A percentile compares a stretch with the other conserved stretches of the same genome.
Conservation (phyloP, 2,329 filamentous ascomycete genomes). For the Akanthomyces muscarius region DNA sequence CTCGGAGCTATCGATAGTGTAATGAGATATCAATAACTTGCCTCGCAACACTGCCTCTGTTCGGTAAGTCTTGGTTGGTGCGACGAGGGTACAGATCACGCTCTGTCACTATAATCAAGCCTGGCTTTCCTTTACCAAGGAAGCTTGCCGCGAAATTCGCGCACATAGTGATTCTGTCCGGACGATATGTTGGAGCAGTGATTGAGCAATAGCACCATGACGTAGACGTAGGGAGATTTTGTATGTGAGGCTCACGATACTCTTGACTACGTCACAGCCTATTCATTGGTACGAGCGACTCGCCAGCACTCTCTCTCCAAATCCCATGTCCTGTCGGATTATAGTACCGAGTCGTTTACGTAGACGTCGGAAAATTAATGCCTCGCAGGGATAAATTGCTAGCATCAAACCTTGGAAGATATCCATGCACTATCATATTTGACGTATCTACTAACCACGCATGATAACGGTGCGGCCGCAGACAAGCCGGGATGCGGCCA, state of each 20-base stretch:
- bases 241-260: neutral
- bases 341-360: neutral
- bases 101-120: neutral
- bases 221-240: neutral
- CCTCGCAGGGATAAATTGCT: neutral
- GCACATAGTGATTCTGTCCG: too few species aligned
- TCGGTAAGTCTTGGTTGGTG: too few species aligned
- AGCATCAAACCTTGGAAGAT: neutral
- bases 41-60: too few species aligned
- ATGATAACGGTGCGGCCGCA: neutral
- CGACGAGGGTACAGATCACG: too few species aligned
- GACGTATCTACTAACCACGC: neutral
- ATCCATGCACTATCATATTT: neutral
- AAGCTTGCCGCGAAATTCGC: too few species aligned
- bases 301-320: neutral
- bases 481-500: neutral
- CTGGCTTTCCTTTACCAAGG: too few species aligned
- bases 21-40: too few species aligned
- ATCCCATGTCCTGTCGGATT: neutral
- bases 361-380: slow-evolving; percentile 1
- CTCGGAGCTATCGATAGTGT: too few species aligned
- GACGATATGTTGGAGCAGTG: neutral
- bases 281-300: neutral
- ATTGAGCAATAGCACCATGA: neutral
- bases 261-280: neutral